phyloP scores from a whole-genome alignment of 148 eudicot genomes.

The Simmondsia chinensis region DNA sequence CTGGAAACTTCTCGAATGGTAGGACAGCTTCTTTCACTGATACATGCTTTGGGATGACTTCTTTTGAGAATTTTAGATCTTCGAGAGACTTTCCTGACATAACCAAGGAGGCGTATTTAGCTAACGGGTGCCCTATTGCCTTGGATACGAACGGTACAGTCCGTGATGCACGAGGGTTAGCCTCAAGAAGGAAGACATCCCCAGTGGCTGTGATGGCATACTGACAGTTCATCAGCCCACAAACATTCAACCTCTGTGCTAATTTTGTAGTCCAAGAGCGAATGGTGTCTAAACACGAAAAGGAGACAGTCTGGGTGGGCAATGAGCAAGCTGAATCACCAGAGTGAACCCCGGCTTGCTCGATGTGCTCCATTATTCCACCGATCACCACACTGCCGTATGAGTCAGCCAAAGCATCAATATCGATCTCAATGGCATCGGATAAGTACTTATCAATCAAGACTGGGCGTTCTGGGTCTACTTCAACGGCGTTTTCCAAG shows the following conservation, averaged over 20 bases:
- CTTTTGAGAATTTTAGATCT: slow-evolving; percentile 63
- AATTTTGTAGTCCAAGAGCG: slow-evolving; percentile 84
- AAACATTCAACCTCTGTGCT: slow-evolving; percentile 75
- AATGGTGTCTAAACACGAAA: slow-evolving; percentile 60
- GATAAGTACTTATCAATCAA: slow-evolving; percentile 70
- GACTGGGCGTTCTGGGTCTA: slow-evolving; percentile 93
- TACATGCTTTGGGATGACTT: slow-evolving; percentile 80
- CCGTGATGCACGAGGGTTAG: slow-evolving; percentile 97
- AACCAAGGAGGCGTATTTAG: slow-evolving; percentile 87
- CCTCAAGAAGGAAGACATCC: slow-evolving; percentile 85
- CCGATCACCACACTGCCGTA: slow-evolving; percentile 93
- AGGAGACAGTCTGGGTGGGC: slow-evolving; percentile 71
- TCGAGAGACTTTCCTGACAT: slow-evolving; percentile 91
- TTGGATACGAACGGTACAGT: slow-evolving; percentile 94
- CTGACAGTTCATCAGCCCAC: slow-evolving; percentile 96
- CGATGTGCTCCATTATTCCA: slow-evolving; percentile 98
- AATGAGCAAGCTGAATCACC: slow-evolving; percentile 94
- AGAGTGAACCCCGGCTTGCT: slow-evolving; percentile 98
- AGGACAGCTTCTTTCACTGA: slow-evolving; percentile 96
- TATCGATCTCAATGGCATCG: slow-evolving; percentile 87
- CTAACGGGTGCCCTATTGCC: slow-evolving; percentile 94
- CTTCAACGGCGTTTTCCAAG: slow-evolving; percentile 75
- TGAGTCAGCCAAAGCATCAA: slow-evolving; percentile 77
- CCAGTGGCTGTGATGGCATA: slow-evolving; percentile 85
- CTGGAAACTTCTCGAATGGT: slow-evolving; percentile 92